Evolutionary conservation across 2,329 filamentous ascomycete species (phyloP).

Genomic region (Fusarium ramigenum): DNA sequence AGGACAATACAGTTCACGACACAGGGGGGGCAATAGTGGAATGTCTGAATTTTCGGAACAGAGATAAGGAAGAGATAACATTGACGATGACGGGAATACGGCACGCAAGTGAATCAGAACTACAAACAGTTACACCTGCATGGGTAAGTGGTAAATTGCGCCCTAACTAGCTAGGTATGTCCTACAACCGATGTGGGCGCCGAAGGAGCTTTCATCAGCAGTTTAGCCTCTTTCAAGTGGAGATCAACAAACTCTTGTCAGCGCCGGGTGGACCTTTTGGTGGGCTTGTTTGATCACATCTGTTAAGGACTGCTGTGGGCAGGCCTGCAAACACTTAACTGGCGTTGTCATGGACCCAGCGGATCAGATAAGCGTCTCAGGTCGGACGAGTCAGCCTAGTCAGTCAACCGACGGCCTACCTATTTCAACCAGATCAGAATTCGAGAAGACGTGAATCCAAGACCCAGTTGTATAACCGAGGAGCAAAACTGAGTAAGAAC

Average conservation of each 20-base stretch:
- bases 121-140: background rate
- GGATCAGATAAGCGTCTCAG: constrained; percentile 20
- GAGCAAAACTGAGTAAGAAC: background rate
- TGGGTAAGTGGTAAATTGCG: constrained; percentile 18
- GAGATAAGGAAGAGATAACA: background rate
- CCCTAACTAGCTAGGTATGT: background rate
- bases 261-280: constrained; percentile 10
- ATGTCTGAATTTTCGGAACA: background rate
- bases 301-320: constrained; percentile 11
- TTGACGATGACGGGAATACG: constrained; percentile 2
- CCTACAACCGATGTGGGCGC: background rate
- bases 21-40: background rate
- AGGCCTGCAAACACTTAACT: constrained; percentile 12
- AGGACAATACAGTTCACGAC: background rate
- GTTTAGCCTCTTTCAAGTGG: constrained; percentile 26
- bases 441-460: background rate
- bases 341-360: background rate
- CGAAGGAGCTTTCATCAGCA: background rate
- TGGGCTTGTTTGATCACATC: background rate
- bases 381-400: background rate
- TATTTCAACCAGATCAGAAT: background rate
- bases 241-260: constrained; percentile 23
- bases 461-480: background rate
- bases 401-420: background rate
- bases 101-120: constrained; percentile 14